phyloP scores from a whole-genome alignment of 495 filamentous ascomycete species.

The Podospora sp. region DNA sequence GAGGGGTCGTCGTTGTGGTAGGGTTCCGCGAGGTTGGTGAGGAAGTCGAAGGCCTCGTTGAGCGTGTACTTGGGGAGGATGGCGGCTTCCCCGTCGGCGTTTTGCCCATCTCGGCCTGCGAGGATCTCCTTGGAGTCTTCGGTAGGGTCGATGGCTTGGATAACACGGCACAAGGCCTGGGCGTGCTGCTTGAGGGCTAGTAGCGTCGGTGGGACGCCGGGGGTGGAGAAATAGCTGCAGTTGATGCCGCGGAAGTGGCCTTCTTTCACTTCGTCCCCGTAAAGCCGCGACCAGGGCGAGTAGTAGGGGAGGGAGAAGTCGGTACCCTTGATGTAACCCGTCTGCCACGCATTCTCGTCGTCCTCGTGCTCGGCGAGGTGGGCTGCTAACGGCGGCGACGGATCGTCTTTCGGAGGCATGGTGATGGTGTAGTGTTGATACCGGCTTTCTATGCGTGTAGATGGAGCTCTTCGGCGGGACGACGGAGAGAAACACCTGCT shows the following conservation, averaged over 20 bases:
- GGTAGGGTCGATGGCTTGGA: slow-evolving; percentile 46
- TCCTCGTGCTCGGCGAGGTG: slow-evolving; percentile 36
- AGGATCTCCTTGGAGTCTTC: slow-evolving; percentile 31
- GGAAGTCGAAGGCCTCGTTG: slow-evolving; percentile 53
- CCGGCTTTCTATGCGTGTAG: background rate
- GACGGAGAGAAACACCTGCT: background rate
- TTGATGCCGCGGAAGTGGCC: slow-evolving; percentile 47
- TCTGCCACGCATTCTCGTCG: slow-evolving; percentile 55
- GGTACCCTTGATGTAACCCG: slow-evolving; percentile 38
- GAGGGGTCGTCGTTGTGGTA: slow-evolving; percentile 50
- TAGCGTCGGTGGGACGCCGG: slow-evolving; percentile 49
- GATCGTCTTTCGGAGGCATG: background rate
- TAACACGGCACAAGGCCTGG: slow-evolving; percentile 53
- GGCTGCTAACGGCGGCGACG: slow-evolving; percentile 12
- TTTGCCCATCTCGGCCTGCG: slow-evolving; percentile 7
- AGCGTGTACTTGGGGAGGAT: slow-evolving; percentile 23
- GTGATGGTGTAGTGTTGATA: background rate
- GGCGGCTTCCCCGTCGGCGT: background rate
- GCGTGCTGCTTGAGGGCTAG: slow-evolving; percentile 58
- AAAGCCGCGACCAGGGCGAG: slow-evolving; percentile 34
- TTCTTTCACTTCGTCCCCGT: slow-evolving; percentile 20
- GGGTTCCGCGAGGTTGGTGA: slow-evolving; percentile 45
- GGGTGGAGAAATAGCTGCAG: slow-evolving; percentile 55
- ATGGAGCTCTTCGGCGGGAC: background rate
- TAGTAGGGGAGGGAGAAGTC: slow-evolving; percentile 39